Conservation (phyloP, 2,329 filamentous ascomycete genomes). For the Fusarium miscanthi region DNA sequence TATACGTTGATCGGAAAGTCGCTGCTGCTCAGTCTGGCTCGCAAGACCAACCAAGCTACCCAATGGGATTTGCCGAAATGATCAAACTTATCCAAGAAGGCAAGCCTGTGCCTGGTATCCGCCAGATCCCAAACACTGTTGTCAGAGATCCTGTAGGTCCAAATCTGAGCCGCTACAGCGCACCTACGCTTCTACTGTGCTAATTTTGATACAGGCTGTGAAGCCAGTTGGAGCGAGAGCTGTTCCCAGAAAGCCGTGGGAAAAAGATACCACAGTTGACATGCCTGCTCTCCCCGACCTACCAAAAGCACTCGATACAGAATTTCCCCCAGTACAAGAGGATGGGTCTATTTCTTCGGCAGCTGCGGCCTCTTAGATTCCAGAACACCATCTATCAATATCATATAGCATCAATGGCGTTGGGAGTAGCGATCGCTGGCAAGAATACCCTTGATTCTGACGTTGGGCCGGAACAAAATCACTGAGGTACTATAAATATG, state of each 20-base stretch:
- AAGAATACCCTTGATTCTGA: not conserved
- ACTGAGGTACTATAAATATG: not conserved
- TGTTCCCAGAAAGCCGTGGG: constrained; percentile 78
- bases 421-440: not conserved
- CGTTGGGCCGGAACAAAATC: not conserved
- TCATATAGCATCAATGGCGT: constrained; percentile 22
- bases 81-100: constrained; percentile 86
- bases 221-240: constrained; percentile 60
- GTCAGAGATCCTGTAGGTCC: constrained; percentile 73
- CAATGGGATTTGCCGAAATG: constrained; percentile 85
- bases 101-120: constrained; percentile 86
- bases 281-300: constrained; percentile 31
- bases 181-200: not conserved
- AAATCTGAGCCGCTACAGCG: not conserved
- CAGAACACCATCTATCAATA: not conserved
- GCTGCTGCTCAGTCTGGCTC: constrained; percentile 33
- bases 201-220: constrained; percentile 52
- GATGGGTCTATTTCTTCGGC: constrained; percentile 4
- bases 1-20: constrained; percentile 56
- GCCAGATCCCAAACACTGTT: constrained; percentile 84
- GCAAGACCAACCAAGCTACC: constrained; percentile 74
- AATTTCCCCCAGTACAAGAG: constrained; percentile 50
- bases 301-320: constrained; percentile 47
- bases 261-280: constrained; percentile 61
- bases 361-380: not conserved